phyloP scores from a whole-genome alignment of 495 filamentous ascomycete species.

The Aspergillus haitiensis region DNA sequence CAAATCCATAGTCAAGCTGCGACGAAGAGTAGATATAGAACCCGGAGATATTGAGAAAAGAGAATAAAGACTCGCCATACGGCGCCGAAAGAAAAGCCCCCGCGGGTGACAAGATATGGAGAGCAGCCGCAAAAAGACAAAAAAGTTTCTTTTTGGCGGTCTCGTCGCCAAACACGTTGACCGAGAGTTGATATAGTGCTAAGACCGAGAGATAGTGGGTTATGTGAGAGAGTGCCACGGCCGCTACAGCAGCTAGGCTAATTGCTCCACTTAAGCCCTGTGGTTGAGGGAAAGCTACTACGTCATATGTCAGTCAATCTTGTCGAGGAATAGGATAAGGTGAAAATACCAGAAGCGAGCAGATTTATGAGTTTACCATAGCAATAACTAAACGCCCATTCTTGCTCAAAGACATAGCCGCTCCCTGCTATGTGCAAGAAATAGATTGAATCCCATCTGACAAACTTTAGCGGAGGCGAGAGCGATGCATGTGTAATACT shows the following conservation, averaged over 20 bases:
- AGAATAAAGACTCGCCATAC: constrained; percentile 77
- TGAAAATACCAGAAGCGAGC: constrained; percentile 48
- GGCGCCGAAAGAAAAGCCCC: constrained; percentile 89
- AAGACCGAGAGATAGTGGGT: constrained; percentile 76
- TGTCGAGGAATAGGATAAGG: neutral
- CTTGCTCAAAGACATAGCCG: constrained; percentile 87
- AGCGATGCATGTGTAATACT: constrained; percentile 21
- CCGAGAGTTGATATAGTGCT: constrained; percentile 60
- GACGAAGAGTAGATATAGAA: constrained; percentile 67
- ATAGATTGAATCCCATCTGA: constrained; percentile 92
- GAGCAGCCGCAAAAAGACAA: constrained; percentile 63
- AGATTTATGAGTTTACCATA: constrained; percentile 54
- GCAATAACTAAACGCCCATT: constrained; percentile 88
- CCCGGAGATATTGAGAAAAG: constrained; percentile 74
- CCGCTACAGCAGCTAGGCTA: constrained; percentile 49
- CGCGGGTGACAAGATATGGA: constrained; percentile 84
- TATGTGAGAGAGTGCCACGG: constrained; percentile 63
- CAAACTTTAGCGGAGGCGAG: constrained; percentile 52
- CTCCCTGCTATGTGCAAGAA: constrained; percentile 66
- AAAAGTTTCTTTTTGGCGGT: constrained; percentile 40
- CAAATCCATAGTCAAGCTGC: constrained; percentile 35
- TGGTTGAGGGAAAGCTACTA: constrained; percentile 29
- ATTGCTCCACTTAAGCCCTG: constrained; percentile 27
- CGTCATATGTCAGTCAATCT: constrained; percentile 10
- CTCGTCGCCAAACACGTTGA: constrained; percentile 36